phyloP scores from a whole-genome alignment of 768 basidiomycete genomes.

The Bullera alba region DNA sequence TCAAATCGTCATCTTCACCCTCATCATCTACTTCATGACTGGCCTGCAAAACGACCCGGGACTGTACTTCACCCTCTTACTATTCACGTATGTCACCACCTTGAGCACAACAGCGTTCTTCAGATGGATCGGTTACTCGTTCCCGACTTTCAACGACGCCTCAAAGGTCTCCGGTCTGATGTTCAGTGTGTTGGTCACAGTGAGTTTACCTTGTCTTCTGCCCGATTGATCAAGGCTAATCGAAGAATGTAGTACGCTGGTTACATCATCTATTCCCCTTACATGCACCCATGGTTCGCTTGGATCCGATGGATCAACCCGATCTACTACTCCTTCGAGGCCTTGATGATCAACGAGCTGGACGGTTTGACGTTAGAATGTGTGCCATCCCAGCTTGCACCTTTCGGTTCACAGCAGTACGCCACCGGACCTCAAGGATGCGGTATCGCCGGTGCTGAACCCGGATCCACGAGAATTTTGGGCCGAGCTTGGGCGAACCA shows the following conservation, averaged over 20 bases:
- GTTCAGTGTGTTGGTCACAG: slow-evolving; percentile 35
- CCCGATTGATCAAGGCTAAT: background rate
- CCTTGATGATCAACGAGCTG: slow-evolving; percentile 29
- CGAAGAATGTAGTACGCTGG: slow-evolving; percentile 11
- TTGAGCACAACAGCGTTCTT: slow-evolving; percentile 32
- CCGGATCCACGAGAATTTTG: slow-evolving; percentile 20
- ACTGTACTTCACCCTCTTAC: slow-evolving; percentile 29
- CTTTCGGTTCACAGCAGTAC: slow-evolving; percentile 24
- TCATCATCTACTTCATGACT: slow-evolving; percentile 42
- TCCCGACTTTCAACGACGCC: slow-evolving; percentile 40
- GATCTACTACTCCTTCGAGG: slow-evolving; percentile 39
- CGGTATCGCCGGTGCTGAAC: slow-evolving; percentile 26
- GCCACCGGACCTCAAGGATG: slow-evolving; percentile 18
- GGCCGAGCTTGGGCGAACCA: slow-evolving; percentile 17
- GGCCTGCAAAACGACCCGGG: slow-evolving; percentile 22
- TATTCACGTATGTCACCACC: slow-evolving; percentile 22
- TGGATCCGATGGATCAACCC: slow-evolving; percentile 44
- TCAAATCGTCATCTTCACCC: slow-evolving; percentile 36
- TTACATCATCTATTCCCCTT: slow-evolving; percentile 35
- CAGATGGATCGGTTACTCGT: slow-evolving; percentile 35
- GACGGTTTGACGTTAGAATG: slow-evolving; percentile 23
- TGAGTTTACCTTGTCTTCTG: slow-evolving; percentile 5
- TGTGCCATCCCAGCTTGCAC: slow-evolving; percentile 23
- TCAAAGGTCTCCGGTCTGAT: slow-evolving; percentile 40
- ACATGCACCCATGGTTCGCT: slow-evolving; percentile 42